Conservation (phyloP, 768 basidiomycete genomes). For the Rhodosporidiobolus sp. region DNA sequence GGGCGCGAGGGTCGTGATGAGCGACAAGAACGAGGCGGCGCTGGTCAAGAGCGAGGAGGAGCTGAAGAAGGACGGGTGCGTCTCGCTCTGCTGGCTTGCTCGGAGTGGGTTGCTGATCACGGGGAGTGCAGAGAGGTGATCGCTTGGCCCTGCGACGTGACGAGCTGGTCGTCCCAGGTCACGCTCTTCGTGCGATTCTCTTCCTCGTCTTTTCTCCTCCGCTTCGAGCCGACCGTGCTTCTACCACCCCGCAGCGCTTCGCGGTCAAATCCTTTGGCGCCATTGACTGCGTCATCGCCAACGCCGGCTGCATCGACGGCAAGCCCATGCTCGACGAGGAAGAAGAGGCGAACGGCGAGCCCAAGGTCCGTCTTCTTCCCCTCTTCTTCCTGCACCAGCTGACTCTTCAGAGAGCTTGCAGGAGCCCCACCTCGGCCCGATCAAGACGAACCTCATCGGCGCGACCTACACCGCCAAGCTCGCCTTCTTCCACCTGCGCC, state of each 20-base stretch:
- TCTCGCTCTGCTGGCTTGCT: not conserved
- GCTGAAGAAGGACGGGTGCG: not conserved
- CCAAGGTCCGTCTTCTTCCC: not conserved
- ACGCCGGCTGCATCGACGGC: not conserved
- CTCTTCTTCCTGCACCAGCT: not conserved
- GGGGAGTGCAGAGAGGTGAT: not conserved
- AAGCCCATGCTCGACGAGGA: not conserved
- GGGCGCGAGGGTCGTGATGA: not conserved
- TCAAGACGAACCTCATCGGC: not conserved
- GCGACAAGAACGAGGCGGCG: not conserved
- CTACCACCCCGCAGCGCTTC: not conserved
- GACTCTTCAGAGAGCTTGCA: not conserved
- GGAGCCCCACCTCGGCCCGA: not conserved
- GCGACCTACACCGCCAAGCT: conserved; percentile 1
- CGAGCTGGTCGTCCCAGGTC: not conserved
- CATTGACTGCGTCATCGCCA: not conserved
- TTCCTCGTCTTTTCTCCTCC: not conserved
- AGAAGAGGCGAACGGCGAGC: not conserved
- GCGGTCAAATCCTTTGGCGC: not conserved
- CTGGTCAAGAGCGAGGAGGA: not conserved
- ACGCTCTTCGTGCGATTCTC: not conserved
- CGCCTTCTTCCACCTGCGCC: conserved; percentile 1
- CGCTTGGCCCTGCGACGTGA: not conserved
- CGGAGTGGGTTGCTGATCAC: not conserved
- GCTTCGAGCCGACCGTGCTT: too few relatives aligned